phyloP scores from a whole-genome alignment of 306 rosid genomes.

The Abrus precatorius region DNA sequence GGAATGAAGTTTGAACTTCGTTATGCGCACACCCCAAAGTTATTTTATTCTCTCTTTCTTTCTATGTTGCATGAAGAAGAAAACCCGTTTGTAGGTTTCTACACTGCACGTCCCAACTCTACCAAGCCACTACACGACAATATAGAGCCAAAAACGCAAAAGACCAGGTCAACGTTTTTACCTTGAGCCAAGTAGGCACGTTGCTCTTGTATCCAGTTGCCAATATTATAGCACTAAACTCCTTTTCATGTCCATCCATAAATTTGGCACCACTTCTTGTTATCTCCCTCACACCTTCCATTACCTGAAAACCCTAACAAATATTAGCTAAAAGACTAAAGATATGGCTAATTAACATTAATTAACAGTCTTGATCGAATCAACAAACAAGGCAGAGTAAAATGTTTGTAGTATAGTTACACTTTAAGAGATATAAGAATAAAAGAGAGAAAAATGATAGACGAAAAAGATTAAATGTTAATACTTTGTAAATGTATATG shows the following conservation, averaged over 20 bases:
- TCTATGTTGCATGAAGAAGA: slow-evolving; percentile 62
- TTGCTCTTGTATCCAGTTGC: slow-evolving; percentile 93
- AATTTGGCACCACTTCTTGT: slow-evolving; percentile 79
- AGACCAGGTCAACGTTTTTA: slow-evolving; percentile 35
- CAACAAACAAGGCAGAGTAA: not conserved
- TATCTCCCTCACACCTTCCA: slow-evolving; percentile 79
- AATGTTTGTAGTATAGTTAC: too few relatives aligned
- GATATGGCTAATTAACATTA: not conserved
- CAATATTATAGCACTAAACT: slow-evolving; percentile 76
- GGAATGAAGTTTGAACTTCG: not conserved
- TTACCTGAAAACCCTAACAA: slow-evolving; percentile 53
- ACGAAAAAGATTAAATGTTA: too few relatives aligned
- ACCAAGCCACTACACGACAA: slow-evolving; percentile 5
- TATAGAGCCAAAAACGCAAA: not conserved
- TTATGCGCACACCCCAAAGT: slow-evolving; percentile 38
- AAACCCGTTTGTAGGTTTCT: slow-evolving; percentile 58
- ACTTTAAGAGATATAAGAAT: too few relatives aligned
- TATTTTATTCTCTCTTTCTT: slow-evolving; percentile 60
- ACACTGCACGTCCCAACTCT: slow-evolving; percentile 14
- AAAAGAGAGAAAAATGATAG: too few relatives aligned
- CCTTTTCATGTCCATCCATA: slow-evolving; percentile 81
- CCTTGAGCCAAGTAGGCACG: slow-evolving; percentile 93
- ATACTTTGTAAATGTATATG: too few relatives aligned
- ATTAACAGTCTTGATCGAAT: not conserved
- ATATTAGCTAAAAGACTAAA: slow-evolving; percentile 24